A percentile compares a stretch with the other conserved stretches of the same genome.
These are phyloP conservation scores for Globisporangium iwayamae DNA, from an alignment of 352 stramenopile genomes.

Conservation along the genomic window DNA sequence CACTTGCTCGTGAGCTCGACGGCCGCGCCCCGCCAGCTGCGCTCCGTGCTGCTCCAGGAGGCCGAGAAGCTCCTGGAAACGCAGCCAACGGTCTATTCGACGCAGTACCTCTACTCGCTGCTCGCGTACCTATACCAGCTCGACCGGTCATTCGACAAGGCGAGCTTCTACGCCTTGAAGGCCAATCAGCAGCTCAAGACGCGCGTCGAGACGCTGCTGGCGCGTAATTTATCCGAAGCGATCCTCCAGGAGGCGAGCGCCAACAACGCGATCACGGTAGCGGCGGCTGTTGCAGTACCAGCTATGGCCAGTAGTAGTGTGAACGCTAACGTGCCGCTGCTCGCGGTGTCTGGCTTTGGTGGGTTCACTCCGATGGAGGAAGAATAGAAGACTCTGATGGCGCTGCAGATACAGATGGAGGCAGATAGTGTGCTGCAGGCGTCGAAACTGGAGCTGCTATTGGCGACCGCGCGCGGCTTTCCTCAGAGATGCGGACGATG, in stretches of 20 bases:
- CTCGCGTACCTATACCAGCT: constrained; percentile 62
- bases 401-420: not conserved
- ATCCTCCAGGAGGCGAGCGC: constrained; percentile 36
- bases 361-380: constrained; percentile 44
- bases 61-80: constrained; percentile 46
- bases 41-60: constrained; percentile 38
- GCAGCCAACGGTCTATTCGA: constrained; percentile 46
- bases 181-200: constrained; percentile 49
- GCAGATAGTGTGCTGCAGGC: not conserved
- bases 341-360: constrained; percentile 16
- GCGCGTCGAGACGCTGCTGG: constrained; percentile 46
- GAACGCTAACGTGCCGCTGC: not conserved
- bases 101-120: constrained; percentile 55
- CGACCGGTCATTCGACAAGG: constrained; percentile 61
- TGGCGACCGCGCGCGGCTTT: constrained; percentile 15
- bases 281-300: not conserved
- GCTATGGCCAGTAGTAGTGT: too few relatives aligned
- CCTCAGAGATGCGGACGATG: constrained; percentile 34
- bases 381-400: constrained; percentile 21
- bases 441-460: constrained; percentile 2
- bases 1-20: constrained; percentile 43
- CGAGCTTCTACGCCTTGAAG: constrained; percentile 36
- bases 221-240: constrained; percentile 56
- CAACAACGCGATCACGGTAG: not conserved
- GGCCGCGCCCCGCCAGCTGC: constrained; percentile 40